Base-by-base conservation (phyloP, 345 rosid genomes). In the Melaleuca quinquenervia region DNA sequence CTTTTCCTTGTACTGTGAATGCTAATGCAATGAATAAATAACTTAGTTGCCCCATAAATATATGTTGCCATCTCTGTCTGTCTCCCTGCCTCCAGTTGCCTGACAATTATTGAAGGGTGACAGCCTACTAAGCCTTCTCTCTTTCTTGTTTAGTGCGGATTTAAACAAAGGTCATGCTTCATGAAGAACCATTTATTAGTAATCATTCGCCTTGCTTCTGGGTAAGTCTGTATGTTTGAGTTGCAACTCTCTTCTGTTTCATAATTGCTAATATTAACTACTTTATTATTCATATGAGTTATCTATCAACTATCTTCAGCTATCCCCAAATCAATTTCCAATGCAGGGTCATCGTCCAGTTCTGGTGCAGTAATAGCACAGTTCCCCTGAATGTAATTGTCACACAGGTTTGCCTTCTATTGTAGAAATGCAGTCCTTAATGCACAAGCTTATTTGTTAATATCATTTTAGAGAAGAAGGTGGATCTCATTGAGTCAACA, bases 331-430 rank as follows among this genome's bases (percentile, higher is more conserved):
- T n/a, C 14, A 70, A 70, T 36, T 54, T 83, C 22, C 55, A 84
- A 76, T 90, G 91, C 92, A 95, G 99, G 89, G 90, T 94, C 84
- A 88, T 96, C 56, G 96, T 95, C 89, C 99, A 97, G 92, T 92
- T 97, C 89, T 97, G 98, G 99, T 95, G 99, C 85, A 95, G 99
- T 92, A 92, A 95, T 86, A 95, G 94, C 89, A 97, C 98, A 8
- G 98, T 95, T 82, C 98, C 98, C 82, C 90, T 96, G 74, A 96
- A 97, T 84, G 94, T 96, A 51, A 94, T 97, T 21, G 93, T 97
- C 49, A 93, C 98, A 64, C 96, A 96, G 98, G 98, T 12, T 82
- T 52, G 48, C 56, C 52, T 70, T 70, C 13, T 36, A 36, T 3
- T 70, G 80, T 8, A 18, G 80, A 36, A 18, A 36, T 70, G 5